Evolutionary conservation across 2,329 filamentous ascomycete species (phyloP).

Genomic region (Neofusicoccum umdonicola): DNA sequence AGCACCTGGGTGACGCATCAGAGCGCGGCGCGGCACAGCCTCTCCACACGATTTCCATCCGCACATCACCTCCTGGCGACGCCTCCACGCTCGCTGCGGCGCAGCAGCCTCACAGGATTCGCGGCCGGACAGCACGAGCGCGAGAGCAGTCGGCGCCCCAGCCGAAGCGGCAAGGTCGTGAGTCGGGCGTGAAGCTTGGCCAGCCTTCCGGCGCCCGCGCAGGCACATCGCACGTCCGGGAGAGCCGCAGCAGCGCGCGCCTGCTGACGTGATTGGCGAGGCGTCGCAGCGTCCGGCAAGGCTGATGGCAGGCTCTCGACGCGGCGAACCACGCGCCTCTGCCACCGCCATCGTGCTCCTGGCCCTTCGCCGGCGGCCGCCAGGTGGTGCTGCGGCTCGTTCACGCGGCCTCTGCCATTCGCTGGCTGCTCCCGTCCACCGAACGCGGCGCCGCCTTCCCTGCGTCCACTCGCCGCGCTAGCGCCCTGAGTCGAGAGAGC

Average conservation of each 20-base stretch:
- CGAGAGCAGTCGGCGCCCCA: not conserved
- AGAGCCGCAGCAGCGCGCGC: not conserved
- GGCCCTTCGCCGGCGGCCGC: too few species aligned
- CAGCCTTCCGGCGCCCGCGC: too few species aligned
- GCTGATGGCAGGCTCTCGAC: not conserved
- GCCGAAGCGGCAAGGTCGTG: not conserved
- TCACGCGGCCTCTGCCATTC: not conserved
- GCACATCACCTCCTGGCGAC: not conserved
- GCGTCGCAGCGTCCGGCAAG: conserved; percentile 4
- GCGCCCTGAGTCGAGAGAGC: not conserved
- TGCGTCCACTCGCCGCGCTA: not conserved
- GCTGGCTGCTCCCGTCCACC: not conserved
- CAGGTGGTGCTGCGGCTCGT: not conserved
- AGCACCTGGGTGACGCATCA: not conserved
- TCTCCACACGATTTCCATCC: not conserved
- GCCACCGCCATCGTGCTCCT: too few species aligned
- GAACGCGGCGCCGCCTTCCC: not conserved
- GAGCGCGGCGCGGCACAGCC: not conserved
- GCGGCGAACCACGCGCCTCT: too few species aligned
- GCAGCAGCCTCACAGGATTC: not conserved
- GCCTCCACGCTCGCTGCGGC: not conserved
- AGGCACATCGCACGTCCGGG: not conserved
- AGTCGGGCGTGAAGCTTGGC: not conserved
- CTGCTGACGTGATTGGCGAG: conserved; percentile 4
- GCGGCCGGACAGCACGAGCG: not conserved